Conservation (phyloP, 179 eudicot species). For the Beta lomatogona region DNA sequence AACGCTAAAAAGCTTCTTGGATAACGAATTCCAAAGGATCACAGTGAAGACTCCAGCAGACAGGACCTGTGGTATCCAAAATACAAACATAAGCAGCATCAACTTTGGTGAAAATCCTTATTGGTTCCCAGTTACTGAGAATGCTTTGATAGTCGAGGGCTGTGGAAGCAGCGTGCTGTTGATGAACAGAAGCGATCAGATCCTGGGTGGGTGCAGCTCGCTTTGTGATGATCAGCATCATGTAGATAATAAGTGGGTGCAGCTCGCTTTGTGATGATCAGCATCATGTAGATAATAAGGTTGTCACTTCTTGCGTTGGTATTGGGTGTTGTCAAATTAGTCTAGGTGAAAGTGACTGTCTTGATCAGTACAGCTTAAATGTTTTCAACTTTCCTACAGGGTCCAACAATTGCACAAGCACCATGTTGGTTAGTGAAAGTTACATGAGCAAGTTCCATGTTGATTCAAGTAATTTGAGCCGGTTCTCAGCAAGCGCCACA, state of each 20-base stretch:
- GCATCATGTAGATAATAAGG: not conserved
- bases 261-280: no score
- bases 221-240: conserved; percentile 11
- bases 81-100: not conserved
- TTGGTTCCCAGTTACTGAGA: not conserved
- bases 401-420: conserved; percentile 12
- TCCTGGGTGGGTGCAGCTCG: conserved; percentile 26
- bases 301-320: conserved; percentile 18
- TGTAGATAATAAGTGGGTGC: not conserved
- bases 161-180: conserved; percentile 20
- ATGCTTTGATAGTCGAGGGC: conserved; percentile 19
- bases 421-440: conserved; percentile 4
- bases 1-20: not conserved
- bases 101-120: conserved; percentile 28
- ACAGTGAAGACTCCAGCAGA: conserved; percentile 3
- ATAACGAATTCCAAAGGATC: not conserved
- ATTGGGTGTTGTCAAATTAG: conserved; percentile 20
- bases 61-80: not conserved
- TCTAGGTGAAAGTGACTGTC: not conserved
- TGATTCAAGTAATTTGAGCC: not conserved
- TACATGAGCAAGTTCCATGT: conserved; percentile 10
- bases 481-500: not conserved
- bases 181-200: not conserved
- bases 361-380: not conserved
- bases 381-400: not conserved